Evolutionary conservation across 2,329 filamentous ascomycete genomes (phyloP).

Genomic region (Xylariaceae sp.): DNA sequence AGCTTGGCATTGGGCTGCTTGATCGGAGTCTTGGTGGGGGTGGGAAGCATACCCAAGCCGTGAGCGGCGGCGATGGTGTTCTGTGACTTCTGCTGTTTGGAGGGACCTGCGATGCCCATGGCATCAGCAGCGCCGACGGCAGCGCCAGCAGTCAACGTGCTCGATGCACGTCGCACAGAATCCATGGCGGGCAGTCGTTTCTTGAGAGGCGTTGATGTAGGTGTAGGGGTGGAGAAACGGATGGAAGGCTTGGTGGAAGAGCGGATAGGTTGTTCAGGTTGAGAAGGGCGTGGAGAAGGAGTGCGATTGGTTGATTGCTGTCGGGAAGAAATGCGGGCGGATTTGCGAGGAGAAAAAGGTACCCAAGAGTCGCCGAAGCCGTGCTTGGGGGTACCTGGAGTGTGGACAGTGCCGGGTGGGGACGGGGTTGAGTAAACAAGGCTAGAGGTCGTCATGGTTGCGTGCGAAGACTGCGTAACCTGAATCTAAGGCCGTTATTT

Average conservation of each 20-base stretch:
- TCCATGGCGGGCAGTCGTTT: conserved; percentile 45
- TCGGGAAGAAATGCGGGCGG: conserved; percentile 54
- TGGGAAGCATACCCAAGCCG: conserved; percentile 59
- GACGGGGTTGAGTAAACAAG: conserved; percentile 52
- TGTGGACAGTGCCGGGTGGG: conserved; percentile 53
- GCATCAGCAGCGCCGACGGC: conserved; percentile 40
- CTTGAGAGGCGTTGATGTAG: conserved; percentile 46
- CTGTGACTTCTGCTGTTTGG: conserved; percentile 28
- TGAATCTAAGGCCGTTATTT: conserved; percentile 2
- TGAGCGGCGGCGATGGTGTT: conserved; percentile 30
- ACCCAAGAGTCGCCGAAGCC: conserved; percentile 65
- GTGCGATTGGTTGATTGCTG: conserved; percentile 52
- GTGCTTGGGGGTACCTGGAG: conserved; percentile 63
- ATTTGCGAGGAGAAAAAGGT: conserved; percentile 67
- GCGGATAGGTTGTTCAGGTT: conserved; percentile 27
- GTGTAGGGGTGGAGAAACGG: conserved; percentile 40
- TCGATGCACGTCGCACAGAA: conserved; percentile 43
- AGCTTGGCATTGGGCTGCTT: conserved; percentile 53
- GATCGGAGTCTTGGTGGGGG: conserved; percentile 71
- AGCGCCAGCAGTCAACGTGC: conserved; percentile 40
- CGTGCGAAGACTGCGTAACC: conserved; percentile 7
- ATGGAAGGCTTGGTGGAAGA: conserved; percentile 17
- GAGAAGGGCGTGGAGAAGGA: conserved; percentile 43
- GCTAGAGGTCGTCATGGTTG: conserved; percentile 34
- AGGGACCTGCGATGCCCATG: conserved; percentile 33